Conservation (phyloP, 192 early-diverging fungal genomes). For the Coemansia sp. region DNA sequence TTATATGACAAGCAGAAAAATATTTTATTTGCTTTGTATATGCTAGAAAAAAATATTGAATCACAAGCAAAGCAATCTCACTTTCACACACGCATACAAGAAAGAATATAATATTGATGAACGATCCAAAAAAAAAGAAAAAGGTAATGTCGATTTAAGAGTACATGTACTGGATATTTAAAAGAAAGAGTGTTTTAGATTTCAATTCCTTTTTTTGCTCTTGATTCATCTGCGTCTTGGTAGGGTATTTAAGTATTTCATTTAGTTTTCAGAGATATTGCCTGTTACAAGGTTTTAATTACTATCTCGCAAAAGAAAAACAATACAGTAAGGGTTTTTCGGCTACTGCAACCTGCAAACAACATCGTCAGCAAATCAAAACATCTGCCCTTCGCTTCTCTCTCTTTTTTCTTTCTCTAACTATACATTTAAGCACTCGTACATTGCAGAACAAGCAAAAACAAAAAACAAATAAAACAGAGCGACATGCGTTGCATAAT, state of each 20-base stretch:
- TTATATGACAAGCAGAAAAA: too few species aligned
- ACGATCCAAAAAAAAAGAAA: too few species aligned
- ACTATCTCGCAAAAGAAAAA: background rate
- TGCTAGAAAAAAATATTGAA: too few species aligned
- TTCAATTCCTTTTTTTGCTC: background rate
- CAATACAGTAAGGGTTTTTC: background rate
- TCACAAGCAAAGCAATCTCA: too few species aligned
- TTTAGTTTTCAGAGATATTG: background rate
- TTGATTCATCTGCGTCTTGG: background rate
- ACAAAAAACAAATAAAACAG: constrained; percentile 1
- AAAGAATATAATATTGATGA: too few species aligned
- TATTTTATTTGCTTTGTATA: too few species aligned
- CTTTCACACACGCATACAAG: too few species aligned
- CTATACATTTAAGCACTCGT: constrained; percentile 10
- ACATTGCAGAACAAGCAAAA: background rate
- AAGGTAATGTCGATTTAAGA: too few species aligned
- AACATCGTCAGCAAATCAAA: background rate
- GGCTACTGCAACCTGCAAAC: background rate
- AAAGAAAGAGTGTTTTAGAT: background rate
- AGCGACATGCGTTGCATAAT: constrained; percentile 12
- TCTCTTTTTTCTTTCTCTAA: background rate
- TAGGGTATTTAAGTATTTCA: background rate
- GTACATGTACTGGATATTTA: background rate
- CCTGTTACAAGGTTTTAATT: background rate
- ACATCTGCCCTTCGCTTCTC: too few species aligned